Percentiles rank a stretch among this genome's conserved stretches.
phyloP scores from a whole-genome alignment of 169 alveolate genomes.

The Plasmodium blacklocki region DNA sequence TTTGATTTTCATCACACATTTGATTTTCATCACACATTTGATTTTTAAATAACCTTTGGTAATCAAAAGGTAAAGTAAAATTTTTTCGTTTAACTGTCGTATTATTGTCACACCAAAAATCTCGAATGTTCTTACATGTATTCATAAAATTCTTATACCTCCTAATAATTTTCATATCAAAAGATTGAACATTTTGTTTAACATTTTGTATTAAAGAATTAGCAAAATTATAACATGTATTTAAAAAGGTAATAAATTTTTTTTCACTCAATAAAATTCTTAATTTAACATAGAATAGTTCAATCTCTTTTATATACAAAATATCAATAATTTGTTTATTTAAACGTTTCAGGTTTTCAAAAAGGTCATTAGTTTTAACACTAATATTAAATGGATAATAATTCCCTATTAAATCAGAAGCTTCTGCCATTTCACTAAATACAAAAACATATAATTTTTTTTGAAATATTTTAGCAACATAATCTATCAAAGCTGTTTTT shows the following conservation, averaged over 20 bases:
- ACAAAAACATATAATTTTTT: slow-evolving; percentile 93
- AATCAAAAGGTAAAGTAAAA: slow-evolving; percentile 19
- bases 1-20: no score
- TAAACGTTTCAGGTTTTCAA: slow-evolving; percentile 30
- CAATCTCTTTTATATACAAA: slow-evolving; percentile 22
- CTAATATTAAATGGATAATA: slow-evolving; percentile 83
- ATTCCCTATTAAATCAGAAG: slow-evolving; percentile 93
- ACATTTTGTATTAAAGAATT: slow-evolving; percentile 8
- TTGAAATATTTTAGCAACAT: slow-evolving; percentile 90
- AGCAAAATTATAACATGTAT: slow-evolving; percentile 50
- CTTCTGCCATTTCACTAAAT: slow-evolving; percentile 93
- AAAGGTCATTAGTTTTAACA: slow-evolving; percentile 52
- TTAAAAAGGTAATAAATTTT: slow-evolving; percentile 63
- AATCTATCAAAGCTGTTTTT: slow-evolving; percentile 96
- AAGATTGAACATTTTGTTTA: slow-evolving; percentile 27
- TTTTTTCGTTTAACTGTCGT: slow-evolving; percentile 6
- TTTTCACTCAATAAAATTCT: slow-evolving; percentile 50
- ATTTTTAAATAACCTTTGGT: slow-evolving; percentile 10
- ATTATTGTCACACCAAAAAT: slow-evolving; percentile 43
- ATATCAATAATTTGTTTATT: slow-evolving; percentile 7
- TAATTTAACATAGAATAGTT: slow-evolving; percentile 39
- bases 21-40: no score
- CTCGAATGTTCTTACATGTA: slow-evolving; percentile 22
- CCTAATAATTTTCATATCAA: slow-evolving; percentile 54
- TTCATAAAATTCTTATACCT: slow-evolving; percentile 5